Percentiles rank a stretch among this genome's conserved stretches.
Evolutionary conservation across 2,329 filamentous ascomycete species (phyloP).

Genomic region (Colletotrichum horii): DNA sequence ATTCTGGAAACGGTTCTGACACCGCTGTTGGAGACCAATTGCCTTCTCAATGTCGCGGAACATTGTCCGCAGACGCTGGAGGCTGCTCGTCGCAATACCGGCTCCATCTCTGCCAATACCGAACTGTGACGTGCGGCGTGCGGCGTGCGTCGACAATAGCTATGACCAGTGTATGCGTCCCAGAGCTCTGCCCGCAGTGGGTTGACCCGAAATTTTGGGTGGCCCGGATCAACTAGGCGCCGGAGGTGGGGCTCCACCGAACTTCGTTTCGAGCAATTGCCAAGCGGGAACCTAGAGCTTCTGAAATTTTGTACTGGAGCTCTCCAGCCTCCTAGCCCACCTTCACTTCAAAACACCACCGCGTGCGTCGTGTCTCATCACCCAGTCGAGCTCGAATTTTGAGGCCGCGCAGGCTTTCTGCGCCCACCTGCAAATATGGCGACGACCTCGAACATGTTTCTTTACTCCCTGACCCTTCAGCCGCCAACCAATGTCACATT

Average conservation of each 20-base stretch:
- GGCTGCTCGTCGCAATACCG: conserved; percentile 26
- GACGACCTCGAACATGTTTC: conserved; percentile 97
- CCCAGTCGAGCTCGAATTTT: conserved; percentile 23
- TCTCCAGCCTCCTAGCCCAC: conserved; percentile 16
- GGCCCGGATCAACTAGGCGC: conserved; percentile 13
- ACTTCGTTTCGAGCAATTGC: not conserved
- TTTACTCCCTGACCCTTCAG: conserved; percentile 97
- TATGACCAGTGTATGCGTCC: not conserved
- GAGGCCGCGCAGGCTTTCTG: conserved; percentile 57
- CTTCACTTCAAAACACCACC: conserved; percentile 13
- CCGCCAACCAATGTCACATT: conserved; percentile 88
- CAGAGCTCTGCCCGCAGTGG: not conserved
- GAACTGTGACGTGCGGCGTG: not conserved
- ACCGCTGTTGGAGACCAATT: conserved; percentile 14
- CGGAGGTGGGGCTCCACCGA: not conserved
- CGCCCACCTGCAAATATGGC: conserved; percentile 73
- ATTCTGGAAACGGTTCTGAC: not conserved
- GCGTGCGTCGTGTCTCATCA: conserved; percentile 15
- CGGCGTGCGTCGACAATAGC: not conserved
- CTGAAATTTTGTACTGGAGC: conserved; percentile 21
- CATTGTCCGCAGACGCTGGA: conserved; percentile 28
- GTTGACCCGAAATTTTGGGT: conserved; percentile 21
- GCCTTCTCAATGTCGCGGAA: conserved; percentile 15
- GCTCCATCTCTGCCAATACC: conserved; percentile 22
- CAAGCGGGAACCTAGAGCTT: conserved; percentile 20